Percentiles rank a stretch among this genome's conserved stretches.
Conservation (phyloP, 2,329 filamentous ascomycete genomes). For the Paracorniculantispora psalliotae region DNA sequence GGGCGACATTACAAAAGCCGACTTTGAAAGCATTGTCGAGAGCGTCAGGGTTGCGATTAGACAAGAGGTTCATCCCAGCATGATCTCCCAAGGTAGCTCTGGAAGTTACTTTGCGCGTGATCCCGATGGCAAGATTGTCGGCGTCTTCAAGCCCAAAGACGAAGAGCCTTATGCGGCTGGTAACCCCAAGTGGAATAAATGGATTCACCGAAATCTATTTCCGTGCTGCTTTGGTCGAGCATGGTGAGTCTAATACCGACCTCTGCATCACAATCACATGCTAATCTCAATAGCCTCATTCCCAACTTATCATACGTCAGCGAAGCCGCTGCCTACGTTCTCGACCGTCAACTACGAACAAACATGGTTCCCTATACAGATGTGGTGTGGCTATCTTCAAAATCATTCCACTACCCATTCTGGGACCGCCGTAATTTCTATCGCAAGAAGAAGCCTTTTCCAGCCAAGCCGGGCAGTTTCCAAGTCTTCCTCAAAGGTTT, state of each 20-base stretch:
- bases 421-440: conserved; percentile 90
- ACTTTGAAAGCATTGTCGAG: conserved; percentile 86
- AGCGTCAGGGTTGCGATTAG: conserved; percentile 88
- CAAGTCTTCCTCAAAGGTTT: conserved; percentile 96
- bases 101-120: conserved; percentile 97
- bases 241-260: conserved; percentile 50
- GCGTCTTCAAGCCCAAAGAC: conserved; percentile 98
- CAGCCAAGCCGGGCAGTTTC: conserved; percentile 89
- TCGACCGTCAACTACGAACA: conserved; percentile 84
- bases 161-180: conserved; percentile 96
- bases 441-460: conserved; percentile 78
- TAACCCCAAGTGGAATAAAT: conserved; percentile 99
- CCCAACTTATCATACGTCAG: conserved; percentile 97
- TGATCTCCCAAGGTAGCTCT: conserved; percentile 96
- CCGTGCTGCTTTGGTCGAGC: conserved; percentile 95
- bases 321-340: conserved; percentile 92
- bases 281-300: conserved; percentile 57
- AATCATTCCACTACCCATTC: conserved; percentile 96
- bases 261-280: conserved; percentile 13
- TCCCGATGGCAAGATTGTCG: conserved; percentile 85
- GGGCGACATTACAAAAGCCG: conserved; percentile 65
- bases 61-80: conserved; percentile 83
- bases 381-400: conserved; percentile 88
- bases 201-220: conserved; percentile 96
- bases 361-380: conserved; percentile 95